phyloP scores from a whole-genome alignment of 2,329 filamentous ascomycete genomes.

The Claviceps sp. region DNA sequence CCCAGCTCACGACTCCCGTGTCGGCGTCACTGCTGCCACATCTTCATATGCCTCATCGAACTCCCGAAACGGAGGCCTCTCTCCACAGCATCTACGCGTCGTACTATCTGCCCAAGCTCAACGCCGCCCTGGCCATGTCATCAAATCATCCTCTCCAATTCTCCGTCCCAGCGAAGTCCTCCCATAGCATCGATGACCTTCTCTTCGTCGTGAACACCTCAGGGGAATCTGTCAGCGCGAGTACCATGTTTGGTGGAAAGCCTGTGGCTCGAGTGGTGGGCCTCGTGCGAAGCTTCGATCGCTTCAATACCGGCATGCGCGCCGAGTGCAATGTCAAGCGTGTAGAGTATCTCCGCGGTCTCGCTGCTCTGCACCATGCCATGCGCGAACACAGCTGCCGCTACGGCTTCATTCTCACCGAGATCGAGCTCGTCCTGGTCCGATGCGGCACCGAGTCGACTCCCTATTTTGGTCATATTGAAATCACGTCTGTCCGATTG shows the following conservation, averaged over 20 bases:
- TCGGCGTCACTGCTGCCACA: constrained; percentile 46
- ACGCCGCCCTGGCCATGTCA: constrained; percentile 66
- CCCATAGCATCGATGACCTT: constrained; percentile 32
- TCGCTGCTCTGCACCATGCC: constrained; percentile 73
- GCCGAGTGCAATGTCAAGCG: constrained; percentile 72
- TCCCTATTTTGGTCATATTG: constrained; percentile 80
- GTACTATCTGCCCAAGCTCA: constrained; percentile 77
- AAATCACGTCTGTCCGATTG: constrained; percentile 52
- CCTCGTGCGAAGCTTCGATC: constrained; percentile 81
- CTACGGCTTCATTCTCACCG: constrained; percentile 92
- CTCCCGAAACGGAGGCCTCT: constrained; percentile 65
- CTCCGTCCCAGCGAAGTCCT: constrained; percentile 24
- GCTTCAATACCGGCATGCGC: constrained; percentile 92
- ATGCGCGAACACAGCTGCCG: constrained; percentile 91
- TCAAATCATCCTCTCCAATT: constrained; percentile 51
- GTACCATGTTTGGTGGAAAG: constrained; percentile 36
- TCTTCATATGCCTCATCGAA: constrained; percentile 43
- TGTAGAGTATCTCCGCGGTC: constrained; percentile 76
- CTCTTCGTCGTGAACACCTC: constrained; percentile 53
- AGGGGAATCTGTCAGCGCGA: constrained; percentile 41
- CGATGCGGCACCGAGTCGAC: constrained; percentile 60
- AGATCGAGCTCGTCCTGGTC: constrained; percentile 87
- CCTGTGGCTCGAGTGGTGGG: constrained; percentile 53
- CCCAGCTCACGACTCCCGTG: constrained; percentile 59
- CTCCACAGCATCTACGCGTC: constrained; percentile 63